These are phyloP conservation scores for maize (Zea mays) DNA, from an alignment of 176 grass and related monocot genomes.

Conservation along the genomic window Zm-B73-REFERENCE-NAM-5.0 NC_050098.1:184112001-184112500, in stretches of 20 bases:
- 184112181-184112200: constrained; percentile 34
- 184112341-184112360: neutral
- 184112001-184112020: constrained; percentile 27
- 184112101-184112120: constrained; percentile 36
- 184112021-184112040: constrained; percentile 3
- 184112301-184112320: constrained; percentile 38
- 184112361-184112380: constrained; percentile 16
- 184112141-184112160: constrained; percentile 33
- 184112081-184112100: constrained; percentile 28
- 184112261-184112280: constrained; percentile 37
- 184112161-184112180: constrained; percentile 21
- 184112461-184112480: constrained; percentile 32
- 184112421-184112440: constrained; percentile 19
- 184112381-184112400: constrained; percentile 40
- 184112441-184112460: neutral
- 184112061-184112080: neutral
- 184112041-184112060: neutral
- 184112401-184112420: constrained; percentile 45
- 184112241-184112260: constrained; percentile 49
- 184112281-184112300: constrained; percentile 38
- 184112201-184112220: constrained; percentile 25
- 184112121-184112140: constrained; percentile 36
- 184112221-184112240: constrained; percentile 28
- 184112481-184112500: constrained; percentile 26
- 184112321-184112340: neutral